phyloP scores from a whole-genome alignment of 106 monocot genomes.

The Acorus gramineus region DNA sequence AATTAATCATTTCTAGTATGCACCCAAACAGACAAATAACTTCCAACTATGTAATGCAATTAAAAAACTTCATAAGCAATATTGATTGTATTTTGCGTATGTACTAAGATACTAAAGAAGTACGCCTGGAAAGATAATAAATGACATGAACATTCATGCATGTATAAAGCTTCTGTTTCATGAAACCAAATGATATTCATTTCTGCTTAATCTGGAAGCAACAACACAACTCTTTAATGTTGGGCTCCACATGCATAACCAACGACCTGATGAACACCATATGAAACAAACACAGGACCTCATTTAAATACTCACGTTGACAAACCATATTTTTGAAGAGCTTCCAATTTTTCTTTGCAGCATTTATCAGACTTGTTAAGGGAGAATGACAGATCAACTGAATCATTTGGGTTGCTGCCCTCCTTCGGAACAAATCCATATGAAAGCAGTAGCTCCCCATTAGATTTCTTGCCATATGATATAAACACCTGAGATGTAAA shows the following conservation, averaged over 20 bases:
- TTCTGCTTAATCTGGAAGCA: background rate
- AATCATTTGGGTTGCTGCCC: conserved; percentile 89
- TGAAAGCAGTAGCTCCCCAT: conserved; percentile 91
- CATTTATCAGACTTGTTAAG: conserved; percentile 67
- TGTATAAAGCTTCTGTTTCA: too few relatives aligned
- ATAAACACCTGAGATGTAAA: conserved; percentile 69
- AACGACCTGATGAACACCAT: too few relatives aligned
- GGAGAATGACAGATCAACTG: conserved; percentile 67
- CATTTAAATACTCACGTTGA: conserved; percentile 57
- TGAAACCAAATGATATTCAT: background rate
- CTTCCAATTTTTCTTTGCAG: conserved; percentile 67
- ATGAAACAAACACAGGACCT: background rate
- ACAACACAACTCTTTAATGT: conserved; percentile 1
- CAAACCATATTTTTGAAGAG: conserved; percentile 57
- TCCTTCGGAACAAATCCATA: conserved; percentile 98
- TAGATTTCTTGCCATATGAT: conserved; percentile 97
- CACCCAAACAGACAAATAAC: too few relatives aligned
- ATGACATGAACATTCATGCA: too few relatives aligned
- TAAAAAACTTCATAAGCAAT: background rate
- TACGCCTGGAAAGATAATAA: too few relatives aligned
- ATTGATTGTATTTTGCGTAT: too few relatives aligned
- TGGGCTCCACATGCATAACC: background rate
- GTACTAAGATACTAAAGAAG: too few relatives aligned
- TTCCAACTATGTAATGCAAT: too few relatives aligned
- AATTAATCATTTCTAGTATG: too few relatives aligned